These are phyloP conservation scores for Pichia sp. DNA, from an alignment of 1,139 yeast genomes.

Conservation along the genomic window DNA sequence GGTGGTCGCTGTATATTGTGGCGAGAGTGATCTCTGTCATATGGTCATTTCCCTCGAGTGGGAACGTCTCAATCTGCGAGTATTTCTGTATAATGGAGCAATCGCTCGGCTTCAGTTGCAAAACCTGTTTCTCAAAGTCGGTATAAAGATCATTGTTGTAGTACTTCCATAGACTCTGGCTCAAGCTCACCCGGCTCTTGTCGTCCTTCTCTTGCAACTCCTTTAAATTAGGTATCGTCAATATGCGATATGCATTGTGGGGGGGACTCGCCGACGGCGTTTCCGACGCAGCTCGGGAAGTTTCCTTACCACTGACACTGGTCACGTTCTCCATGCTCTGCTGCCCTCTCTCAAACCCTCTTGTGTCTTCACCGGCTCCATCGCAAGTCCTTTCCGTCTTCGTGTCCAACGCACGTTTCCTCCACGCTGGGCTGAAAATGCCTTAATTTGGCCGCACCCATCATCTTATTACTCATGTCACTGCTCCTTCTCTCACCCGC, in stretches of 20 bases:
- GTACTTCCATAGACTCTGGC: slow-evolving; percentile 14
- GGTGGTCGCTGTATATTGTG: slow-evolving; percentile 51
- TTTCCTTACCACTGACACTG: not conserved
- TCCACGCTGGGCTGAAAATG: not conserved
- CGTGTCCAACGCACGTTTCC: too few species aligned
- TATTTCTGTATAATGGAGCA: slow-evolving; percentile 51
- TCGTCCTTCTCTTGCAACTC: slow-evolving; percentile 21
- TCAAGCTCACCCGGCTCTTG: slow-evolving; percentile 1
- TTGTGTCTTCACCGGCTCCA: too few species aligned
- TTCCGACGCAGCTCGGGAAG: not conserved
- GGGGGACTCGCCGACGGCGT: not conserved
- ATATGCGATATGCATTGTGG: slow-evolving; percentile 2
- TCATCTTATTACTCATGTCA: not conserved
- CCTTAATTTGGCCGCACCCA: not conserved
- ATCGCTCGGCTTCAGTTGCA: slow-evolving; percentile 48
- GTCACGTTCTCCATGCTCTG: not conserved
- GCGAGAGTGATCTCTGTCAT: slow-evolving; percentile 39
- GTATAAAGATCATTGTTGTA: slow-evolving; percentile 21
- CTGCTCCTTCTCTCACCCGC: not conserved
- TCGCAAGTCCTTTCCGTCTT: too few species aligned
- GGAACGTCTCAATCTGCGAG: slow-evolving; percentile 37
- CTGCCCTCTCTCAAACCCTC: too few species aligned
- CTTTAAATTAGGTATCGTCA: slow-evolving; percentile 17
- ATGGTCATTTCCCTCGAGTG: slow-evolving; percentile 30
- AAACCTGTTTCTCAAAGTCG: slow-evolving; percentile 38